Base-by-base conservation (phyloP, 139 green algal species). In the Coelastrella sp. region DNA sequence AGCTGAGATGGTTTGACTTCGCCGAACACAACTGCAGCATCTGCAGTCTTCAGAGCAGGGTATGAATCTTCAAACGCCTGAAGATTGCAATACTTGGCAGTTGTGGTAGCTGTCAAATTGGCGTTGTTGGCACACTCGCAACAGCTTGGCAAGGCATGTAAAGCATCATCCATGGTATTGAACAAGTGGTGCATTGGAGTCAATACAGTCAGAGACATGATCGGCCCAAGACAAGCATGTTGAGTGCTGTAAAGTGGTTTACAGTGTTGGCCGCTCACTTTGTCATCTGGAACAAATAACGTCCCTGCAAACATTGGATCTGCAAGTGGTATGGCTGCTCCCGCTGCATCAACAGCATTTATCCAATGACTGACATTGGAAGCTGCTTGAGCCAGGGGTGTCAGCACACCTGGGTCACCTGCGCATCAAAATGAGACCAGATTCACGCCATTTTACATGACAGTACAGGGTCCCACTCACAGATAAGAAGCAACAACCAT, bases 381-480 rank as follows among this genome's bases (percentile, higher is more conserved):
- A 6, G 32, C 25, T 5, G 75, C 51, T 32, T 82, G 75, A 5
- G 75, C 75, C 25, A 82, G 75, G 6, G 75, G 75, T n/a, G 71
- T 34, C 75, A 82, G 21, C 75, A 82, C 75, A 50, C 75, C 75
- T 15, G 75, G 75, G 30, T 82, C 75, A 40, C 40, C 75, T 82
- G 75, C 27, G 53, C 27, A 5, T 9, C 1, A 23, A 19, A 21
- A 72, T 6, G 2, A 72, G 30, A 72, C 45, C 11, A 23, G 0
- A 3, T 9, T 57, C 45, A 57, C 15, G 45, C 15, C 45, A n/a
- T n/a, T n/a, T n/a, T n/a, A n/a, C 0, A 1, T 57, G 45, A 1
- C 1, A 57, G 45, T 13, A 57, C 0, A 57, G 45, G 45, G 11
- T 2, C 45, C 11, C 15, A 53, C 11, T 57, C 45, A 57, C 11